Conservation (phyloP, 352 stramenopile species). For the Phytophthora citricola region DNA sequence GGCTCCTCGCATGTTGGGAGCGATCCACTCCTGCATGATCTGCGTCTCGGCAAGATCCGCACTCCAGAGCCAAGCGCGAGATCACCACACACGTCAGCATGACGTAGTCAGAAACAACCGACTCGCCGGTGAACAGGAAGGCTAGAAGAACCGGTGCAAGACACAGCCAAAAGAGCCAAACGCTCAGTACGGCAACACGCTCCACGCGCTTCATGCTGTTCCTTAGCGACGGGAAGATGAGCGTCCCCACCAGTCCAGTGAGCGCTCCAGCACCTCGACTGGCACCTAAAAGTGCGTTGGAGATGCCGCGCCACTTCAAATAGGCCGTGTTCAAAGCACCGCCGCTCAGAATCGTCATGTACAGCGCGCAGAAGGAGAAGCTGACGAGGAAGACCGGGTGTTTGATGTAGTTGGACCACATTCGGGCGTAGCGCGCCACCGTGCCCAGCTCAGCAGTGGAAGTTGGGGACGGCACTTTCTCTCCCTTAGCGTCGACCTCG, state of each 20-base stretch:
- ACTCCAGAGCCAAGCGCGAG: constrained; percentile 61
- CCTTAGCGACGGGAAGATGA: constrained; percentile 50
- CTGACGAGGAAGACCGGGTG: constrained; percentile 66
- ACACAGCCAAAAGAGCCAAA: constrained; percentile 73
- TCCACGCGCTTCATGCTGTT: constrained; percentile 45
- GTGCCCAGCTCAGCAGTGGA: constrained; percentile 24
- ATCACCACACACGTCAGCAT: constrained; percentile 60
- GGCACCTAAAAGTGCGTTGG: constrained; percentile 52
- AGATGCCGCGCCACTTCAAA: constrained; percentile 66
- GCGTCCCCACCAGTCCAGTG: constrained; percentile 55
- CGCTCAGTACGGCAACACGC: constrained; percentile 53
- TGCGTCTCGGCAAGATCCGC: constrained; percentile 69
- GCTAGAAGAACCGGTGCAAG: constrained; percentile 45
- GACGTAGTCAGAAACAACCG: constrained; percentile 54
- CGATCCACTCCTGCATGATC: constrained; percentile 78
- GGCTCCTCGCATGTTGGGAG: constrained; percentile 49
- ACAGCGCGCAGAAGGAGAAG: constrained; percentile 59
- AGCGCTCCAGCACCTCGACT: constrained; percentile 54
- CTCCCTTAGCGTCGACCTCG: constrained; percentile 13
- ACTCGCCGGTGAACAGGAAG: constrained; percentile 55
- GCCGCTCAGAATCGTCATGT: constrained; percentile 65
- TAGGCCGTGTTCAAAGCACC: constrained; percentile 64
- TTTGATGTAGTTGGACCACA: constrained; percentile 55
- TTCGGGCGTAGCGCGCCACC: constrained; percentile 35
- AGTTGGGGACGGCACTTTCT: constrained; percentile 10